A percentile compares a stretch with the other conserved stretches of the same genome.
Evolutionary conservation across 495 filamentous ascomycete genomes (phyloP).

Genomic region (Aspergillus olivimuriae): DNA sequence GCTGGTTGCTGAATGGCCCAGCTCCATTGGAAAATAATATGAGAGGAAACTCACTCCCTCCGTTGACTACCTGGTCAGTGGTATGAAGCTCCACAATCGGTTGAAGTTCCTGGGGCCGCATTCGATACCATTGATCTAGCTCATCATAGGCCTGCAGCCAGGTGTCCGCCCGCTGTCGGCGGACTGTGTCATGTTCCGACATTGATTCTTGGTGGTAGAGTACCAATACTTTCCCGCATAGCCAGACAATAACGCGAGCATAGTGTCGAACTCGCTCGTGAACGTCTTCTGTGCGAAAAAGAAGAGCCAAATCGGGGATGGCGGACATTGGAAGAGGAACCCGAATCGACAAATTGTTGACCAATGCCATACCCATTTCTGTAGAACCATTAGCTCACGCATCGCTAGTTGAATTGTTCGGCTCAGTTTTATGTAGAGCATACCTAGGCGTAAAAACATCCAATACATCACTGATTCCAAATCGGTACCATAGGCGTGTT

Average conservation of each 20-base stretch:
- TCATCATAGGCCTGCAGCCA: conserved; percentile 26
- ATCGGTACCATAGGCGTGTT: conserved; percentile 11
- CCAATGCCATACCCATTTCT: conserved; percentile 27
- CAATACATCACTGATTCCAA: conserved; percentile 28
- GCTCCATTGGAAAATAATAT: conserved; percentile 36
- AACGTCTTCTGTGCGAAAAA: conserved; percentile 15
- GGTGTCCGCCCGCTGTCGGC: conserved; percentile 3
- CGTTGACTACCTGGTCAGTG: conserved; percentile 10
- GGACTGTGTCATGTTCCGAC: conserved; percentile 8
- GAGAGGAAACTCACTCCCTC: conserved; percentile 25
- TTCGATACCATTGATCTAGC: conserved; percentile 28
- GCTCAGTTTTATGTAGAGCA: background rate
- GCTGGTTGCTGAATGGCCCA: conserved; percentile 31
- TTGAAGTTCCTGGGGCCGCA: conserved; percentile 28
- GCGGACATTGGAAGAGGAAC: conserved; percentile 15
- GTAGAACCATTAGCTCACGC: background rate
- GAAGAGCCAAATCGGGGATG: conserved; percentile 9
- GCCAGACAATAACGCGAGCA: conserved; percentile 23
- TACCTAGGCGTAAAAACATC: conserved; percentile 32
- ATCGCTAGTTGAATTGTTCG: background rate
- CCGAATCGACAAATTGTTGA: conserved; percentile 17
- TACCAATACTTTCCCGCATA: conserved; percentile 20
- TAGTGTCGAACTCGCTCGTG: conserved; percentile 20
- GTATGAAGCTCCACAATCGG: conserved; percentile 25
- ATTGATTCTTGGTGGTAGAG: conserved; percentile 18